Base-by-base conservation (phyloP, 768 basidiomycete genomes). In the Russula earlei region DNA sequence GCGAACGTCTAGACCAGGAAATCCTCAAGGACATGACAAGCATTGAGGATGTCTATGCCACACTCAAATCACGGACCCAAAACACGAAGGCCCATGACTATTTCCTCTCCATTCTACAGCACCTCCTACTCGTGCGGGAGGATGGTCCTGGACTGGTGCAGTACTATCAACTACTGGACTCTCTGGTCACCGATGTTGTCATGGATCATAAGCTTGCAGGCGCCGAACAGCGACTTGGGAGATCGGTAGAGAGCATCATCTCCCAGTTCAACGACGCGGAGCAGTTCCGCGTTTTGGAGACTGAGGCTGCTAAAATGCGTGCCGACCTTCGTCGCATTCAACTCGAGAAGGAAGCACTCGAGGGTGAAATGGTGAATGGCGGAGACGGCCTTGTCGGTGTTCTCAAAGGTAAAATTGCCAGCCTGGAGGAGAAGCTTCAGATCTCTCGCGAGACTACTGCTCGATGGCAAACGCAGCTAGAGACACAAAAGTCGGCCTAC, bases 71-170 rank as follows among this genome's bases (percentile, higher is more conserved):
- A n/a, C 85, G 80, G 67, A 84, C 85, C n/a, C 76, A 83, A 57
- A 85, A 85, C 41, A 83, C 87, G 14, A 82, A 81, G 56, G 92
- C 93, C 6, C 76, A 78, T 62, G 84, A 88, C 60, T 84, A 94
- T 67, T 87, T 99, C 68, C 73, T 94, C 40, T 90, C 91, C n/a
- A 87, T 92, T 69, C 81, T 98, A 79, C 91, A 92, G 66, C 93
- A 97, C 70, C 69, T 99, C 54, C 76, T 97, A 19, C 80, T 98
- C 62, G 88, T 98, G 62, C 81, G 87, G 52, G 88, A 91, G 63
- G 91, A 97, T 62, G 90, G 86, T 5, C 84, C 85, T 34, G 76
- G 83, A 25, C 80, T 91, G 70, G 82, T 84, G 41, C 87, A 91
- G 61, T 89, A 94, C 67, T 97, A 88, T 69, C 91, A 91, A 68